Base-by-base conservation (phyloP, 768 basidiomycete genomes). In the Melanogaster broomeanus region DNA sequence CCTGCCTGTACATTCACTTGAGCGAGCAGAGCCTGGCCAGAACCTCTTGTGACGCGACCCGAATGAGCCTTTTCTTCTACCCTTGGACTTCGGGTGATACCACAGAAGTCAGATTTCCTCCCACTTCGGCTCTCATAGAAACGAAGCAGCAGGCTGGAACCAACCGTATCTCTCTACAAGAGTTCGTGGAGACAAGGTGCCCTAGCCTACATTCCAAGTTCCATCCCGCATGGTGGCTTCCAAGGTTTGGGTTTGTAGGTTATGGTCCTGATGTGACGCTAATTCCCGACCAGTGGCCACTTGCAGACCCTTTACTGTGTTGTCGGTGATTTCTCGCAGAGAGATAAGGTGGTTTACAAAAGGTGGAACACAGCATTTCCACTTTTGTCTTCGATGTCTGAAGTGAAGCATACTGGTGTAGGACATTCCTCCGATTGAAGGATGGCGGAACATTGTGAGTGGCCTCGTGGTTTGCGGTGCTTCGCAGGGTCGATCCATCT, bases 381-480 rank as follows among this genome's bases (percentile, higher is more conserved):
- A 8, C 46, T 12, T 34, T 42, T 27, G 49, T 25, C n/a, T 31
- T 27, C 41, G 49, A 30, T 5, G 15, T 31, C 55, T 59, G 50
- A 68, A 9, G 1, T 24, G 19, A 40, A 35, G 28, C 4, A n/a
- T n/a, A n/a, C n/a, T n/a, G n/a, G 12, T 45, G 12, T 25, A 69
- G 68, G 46, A 66, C 68, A 8, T 55, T 59, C 48, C 56, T 69
- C 34, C 61, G 61, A 44, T 45, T 69, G 35, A 61, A 48, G 45
- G 68, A 69, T 53, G 69, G 65, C 4, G 68, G 67, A 51, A 69
- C 69, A 54, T 33, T 69, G 68, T 69, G 42, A 66, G 68, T 60
- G 28, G 10, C 38, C 41, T 22, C 27, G 11, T 52, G 15, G 12
- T 15, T 22, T 40, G n/a, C 12, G 16, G 31, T 44, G 5, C 39